Evolutionary conservation across 2,329 filamentous ascomycete genomes (phyloP).

Genomic region (Diplodia scrobiculata): DNA sequence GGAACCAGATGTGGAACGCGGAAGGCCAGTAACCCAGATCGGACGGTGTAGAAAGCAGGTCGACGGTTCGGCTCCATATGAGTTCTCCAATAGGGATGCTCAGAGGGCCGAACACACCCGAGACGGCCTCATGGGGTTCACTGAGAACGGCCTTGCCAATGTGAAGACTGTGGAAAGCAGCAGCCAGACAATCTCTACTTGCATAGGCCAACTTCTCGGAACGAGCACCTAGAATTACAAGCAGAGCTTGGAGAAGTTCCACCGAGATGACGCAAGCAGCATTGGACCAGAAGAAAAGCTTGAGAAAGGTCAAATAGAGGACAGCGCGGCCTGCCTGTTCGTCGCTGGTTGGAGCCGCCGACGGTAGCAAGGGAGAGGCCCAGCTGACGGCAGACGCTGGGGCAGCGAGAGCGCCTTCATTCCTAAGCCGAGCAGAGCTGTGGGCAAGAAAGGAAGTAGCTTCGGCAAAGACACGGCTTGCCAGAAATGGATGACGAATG

Average conservation of each 20-base stretch:
- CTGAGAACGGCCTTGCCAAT: background rate
- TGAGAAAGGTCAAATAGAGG: conserved; percentile 37
- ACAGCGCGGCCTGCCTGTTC: background rate
- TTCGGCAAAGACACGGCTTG: conserved; percentile 25
- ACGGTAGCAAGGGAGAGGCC: background rate
- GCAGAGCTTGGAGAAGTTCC: conserved; percentile 12
- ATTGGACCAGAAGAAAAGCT: conserved; percentile 39
- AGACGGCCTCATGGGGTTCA: background rate
- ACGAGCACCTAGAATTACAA: conserved; percentile 22
- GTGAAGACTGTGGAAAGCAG: conserved; percentile 16
- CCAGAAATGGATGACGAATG: conserved; percentile 2
- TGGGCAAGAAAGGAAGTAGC: conserved; percentile 2
- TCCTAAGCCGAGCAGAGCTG: background rate
- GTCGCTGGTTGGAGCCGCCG: background rate
- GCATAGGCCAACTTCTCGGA: conserved; percentile 12
- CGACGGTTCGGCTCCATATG: conserved; percentile 20
- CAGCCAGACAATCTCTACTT: conserved; percentile 19
- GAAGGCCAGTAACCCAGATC: conserved; percentile 8
- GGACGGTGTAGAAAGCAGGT: conserved; percentile 1
- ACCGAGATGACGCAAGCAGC: conserved; percentile 5
- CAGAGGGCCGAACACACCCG: background rate
- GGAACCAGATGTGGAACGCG: conserved; percentile 42
- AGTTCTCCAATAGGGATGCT: conserved; percentile 1
- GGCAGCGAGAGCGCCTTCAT: background rate
- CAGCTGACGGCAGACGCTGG: conserved; percentile 15